Percentiles rank a stretch among this genome's conserved stretches.
These are phyloP conservation scores for Pholiota molesta DNA, from an alignment of 768 basidiomycete genomes.

Conservation along the genomic window DNA sequence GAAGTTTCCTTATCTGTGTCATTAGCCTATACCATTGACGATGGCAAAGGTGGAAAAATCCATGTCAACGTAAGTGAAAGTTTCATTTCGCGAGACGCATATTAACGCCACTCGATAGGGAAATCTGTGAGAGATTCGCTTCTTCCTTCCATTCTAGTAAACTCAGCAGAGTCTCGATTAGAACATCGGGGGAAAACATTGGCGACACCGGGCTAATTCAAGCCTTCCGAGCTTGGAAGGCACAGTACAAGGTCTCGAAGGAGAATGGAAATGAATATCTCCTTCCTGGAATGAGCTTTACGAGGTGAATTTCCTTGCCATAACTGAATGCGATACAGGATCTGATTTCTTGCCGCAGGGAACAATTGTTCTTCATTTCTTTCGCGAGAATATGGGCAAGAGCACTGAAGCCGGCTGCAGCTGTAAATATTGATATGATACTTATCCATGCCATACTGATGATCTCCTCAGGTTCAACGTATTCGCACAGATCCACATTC, in stretches of 20 bases:
- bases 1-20: background rate
- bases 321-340: background rate
- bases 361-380: slow-evolving; percentile 93
- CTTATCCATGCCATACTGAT: background rate
- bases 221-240: slow-evolving; percentile 91
- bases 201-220: slow-evolving; percentile 86
- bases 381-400: slow-evolving; percentile 89
- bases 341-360: slow-evolving; percentile 44
- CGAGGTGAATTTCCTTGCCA: slow-evolving; percentile 48
- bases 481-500: slow-evolving; percentile 91
- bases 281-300: slow-evolving; percentile 80
- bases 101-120: slow-evolving; percentile 47
- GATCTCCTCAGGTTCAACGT: slow-evolving; percentile 58
- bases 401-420: slow-evolving; percentile 77
- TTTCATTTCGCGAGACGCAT: background rate
- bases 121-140: slow-evolving; percentile 56
- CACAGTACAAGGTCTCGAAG: slow-evolving; percentile 63
- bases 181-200: slow-evolving; percentile 91
- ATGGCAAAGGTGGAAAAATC: slow-evolving; percentile 81
- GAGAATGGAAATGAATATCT: slow-evolving; percentile 66
- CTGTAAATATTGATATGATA: slow-evolving; percentile 43
- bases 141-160: background rate
- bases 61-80: slow-evolving; percentile 72
- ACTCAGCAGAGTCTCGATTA: slow-evolving; percentile 27
- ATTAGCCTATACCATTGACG: slow-evolving; percentile 78